Evolutionary conservation across 1,284 basidiomycete genomes (phyloP).

Genomic region (Ceratobasidium sp.): DNA sequence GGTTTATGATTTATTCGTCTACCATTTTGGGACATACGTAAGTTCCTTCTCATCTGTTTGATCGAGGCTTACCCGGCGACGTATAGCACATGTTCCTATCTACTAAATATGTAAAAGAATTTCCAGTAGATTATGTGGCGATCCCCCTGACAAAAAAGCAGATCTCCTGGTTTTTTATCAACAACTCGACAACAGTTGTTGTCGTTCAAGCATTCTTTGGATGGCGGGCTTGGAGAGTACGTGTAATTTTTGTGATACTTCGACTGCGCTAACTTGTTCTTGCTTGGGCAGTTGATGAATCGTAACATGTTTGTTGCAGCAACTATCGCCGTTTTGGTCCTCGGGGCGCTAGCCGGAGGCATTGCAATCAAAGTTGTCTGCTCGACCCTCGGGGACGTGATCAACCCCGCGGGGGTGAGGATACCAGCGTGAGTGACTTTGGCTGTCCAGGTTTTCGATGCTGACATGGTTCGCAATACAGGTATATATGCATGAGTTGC

Average conservation of each 20-base stretch:
- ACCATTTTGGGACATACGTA: conserved; percentile 40
- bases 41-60: background rate
- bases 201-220: conserved; percentile 42
- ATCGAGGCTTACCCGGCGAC: background rate
- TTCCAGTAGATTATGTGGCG: background rate
- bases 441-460: background rate
- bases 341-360: conserved; percentile 16
- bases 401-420: conserved; percentile 15
- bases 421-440: conserved; percentile 31
- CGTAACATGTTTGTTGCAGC: conserved; percentile 14
- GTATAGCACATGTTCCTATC: conserved; percentile 36
- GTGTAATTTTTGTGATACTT: background rate
- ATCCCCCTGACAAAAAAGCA: background rate
- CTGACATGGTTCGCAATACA: background rate
- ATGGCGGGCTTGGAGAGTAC: conserved; percentile 31
- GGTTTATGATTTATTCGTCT: conserved; percentile 41
- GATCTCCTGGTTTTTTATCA: conserved; percentile 36
- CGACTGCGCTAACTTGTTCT: background rate
- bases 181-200: conserved; percentile 36
- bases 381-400: conserved; percentile 2
- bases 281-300: conserved; percentile 1
- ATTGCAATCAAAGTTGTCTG: conserved; percentile 36
- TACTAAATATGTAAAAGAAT: conserved; percentile 34
- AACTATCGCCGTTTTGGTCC: background rate
- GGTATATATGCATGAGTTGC: conserved; percentile 36